Percentiles rank a stretch among this genome's conserved stretches.
Conservation (phyloP, 73 alveolate genomes). For the Paramecium primaurelia region DNA sequence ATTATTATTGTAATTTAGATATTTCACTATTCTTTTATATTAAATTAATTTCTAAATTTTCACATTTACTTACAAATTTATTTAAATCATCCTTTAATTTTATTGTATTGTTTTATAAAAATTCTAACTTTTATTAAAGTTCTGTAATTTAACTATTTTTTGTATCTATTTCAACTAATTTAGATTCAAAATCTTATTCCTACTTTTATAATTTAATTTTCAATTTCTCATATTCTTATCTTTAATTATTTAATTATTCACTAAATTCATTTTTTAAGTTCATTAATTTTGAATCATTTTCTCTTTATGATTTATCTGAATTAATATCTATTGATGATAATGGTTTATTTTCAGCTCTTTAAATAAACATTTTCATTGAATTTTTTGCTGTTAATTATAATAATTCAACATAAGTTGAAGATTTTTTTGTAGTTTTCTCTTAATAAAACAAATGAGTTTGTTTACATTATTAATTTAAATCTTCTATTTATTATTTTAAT, state of each 20-base stretch:
- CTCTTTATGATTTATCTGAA: not conserved
- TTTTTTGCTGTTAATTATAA: slow-evolving; percentile 8
- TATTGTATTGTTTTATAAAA: not conserved
- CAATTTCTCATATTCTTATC: not conserved
- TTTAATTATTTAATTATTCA: not conserved
- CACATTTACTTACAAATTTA: slow-evolving; percentile 15
- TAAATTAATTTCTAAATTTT: not conserved
- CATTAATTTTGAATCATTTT: not conserved
- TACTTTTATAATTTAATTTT: not conserved
- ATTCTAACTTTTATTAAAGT: not conserved
- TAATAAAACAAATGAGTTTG: slow-evolving; percentile 12
- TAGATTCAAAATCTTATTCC: not conserved
- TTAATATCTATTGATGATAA: not conserved
- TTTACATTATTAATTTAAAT: not conserved
- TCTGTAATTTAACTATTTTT: not conserved
- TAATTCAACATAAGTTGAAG: not conserved
- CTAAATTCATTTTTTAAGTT: not conserved
- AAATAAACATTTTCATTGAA: slow-evolving; percentile 33
- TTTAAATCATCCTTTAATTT: slow-evolving; percentile 13
- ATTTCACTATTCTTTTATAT: slow-evolving; percentile 19
- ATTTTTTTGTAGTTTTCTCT: not conserved
- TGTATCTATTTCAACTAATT: not conserved
- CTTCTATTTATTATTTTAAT: slow-evolving; percentile 31
- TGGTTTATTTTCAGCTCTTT: not conserved
- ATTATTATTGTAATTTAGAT: not conserved